phyloP scores from a whole-genome alignment of 768 basidiomycete species.

The Tulasnella sp. region DNA sequence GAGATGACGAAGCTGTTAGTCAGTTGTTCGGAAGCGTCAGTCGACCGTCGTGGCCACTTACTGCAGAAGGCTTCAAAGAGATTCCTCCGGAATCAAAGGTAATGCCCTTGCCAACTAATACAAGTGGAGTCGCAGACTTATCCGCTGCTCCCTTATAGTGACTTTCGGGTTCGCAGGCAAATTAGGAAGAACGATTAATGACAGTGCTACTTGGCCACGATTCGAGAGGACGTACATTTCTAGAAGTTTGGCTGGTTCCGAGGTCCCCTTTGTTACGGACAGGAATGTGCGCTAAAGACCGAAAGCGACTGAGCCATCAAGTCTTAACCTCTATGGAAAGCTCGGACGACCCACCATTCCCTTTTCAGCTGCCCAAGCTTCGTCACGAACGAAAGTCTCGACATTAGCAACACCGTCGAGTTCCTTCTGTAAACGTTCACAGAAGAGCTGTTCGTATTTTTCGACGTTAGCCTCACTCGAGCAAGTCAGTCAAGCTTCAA shows the following conservation, averaged over 20 bases:
- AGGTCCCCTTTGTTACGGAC: constrained; percentile 76
- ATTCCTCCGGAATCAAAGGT: constrained; percentile 90
- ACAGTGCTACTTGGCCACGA: background rate
- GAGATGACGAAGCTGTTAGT: background rate
- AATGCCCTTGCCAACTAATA: constrained; percentile 80
- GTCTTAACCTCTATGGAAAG: background rate
- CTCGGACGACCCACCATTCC: constrained; percentile 57
- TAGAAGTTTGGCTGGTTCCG: constrained; percentile 80
- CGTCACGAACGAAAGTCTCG: constrained; percentile 65
- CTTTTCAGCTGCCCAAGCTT: constrained; percentile 78
- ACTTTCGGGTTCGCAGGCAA: constrained; percentile 42
- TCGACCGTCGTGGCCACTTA: constrained; percentile 38
- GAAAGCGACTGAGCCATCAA: background rate
- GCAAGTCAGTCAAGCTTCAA: background rate
- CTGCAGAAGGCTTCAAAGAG: constrained; percentile 71
- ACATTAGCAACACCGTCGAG: constrained; percentile 66
- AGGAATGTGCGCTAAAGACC: constrained; percentile 67
- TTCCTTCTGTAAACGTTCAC: constrained; percentile 63
- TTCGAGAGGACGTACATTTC: constrained; percentile 56
- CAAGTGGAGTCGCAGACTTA: constrained; percentile 57
- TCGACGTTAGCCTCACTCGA: background rate
- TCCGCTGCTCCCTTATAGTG: constrained; percentile 74
- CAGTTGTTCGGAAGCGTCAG: background rate
- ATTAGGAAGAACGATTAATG: background rate
- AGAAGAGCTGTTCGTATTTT: constrained; percentile 51